Evolutionary conservation across 2,329 filamentous ascomycete genomes (phyloP).

Genomic region (Basipetospora chlamydospora): DNA sequence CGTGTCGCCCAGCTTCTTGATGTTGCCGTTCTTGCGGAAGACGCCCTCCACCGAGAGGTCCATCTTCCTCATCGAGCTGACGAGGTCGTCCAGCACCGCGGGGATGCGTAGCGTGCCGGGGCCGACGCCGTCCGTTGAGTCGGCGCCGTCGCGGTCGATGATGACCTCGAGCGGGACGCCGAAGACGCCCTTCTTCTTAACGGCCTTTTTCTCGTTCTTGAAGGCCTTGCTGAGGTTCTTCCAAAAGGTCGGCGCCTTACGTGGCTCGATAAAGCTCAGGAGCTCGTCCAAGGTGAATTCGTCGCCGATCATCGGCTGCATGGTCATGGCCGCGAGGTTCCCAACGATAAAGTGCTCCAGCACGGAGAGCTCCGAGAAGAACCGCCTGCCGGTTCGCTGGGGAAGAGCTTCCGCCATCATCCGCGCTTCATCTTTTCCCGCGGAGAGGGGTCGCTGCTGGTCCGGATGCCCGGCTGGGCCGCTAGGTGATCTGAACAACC

Average conservation of each 20-base stretch:
- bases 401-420: slow-evolving; percentile 38
- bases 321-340: slow-evolving; percentile 84
- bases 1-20: slow-evolving; percentile 79
- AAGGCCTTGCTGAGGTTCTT: slow-evolving; percentile 96
- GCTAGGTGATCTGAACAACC: slow-evolving; percentile 41
- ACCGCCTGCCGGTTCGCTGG: slow-evolving; percentile 52
- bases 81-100: slow-evolving; percentile 85
- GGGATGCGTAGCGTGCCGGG: slow-evolving; percentile 83
- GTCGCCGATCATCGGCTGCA: slow-evolving; percentile 80
- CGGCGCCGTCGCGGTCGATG: slow-evolving; percentile 84
- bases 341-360: slow-evolving; percentile 96
- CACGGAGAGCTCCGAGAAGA: slow-evolving; percentile 90
- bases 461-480: slow-evolving; percentile 21
- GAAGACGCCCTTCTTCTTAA: slow-evolving; percentile 90
- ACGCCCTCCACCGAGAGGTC: slow-evolving; percentile 97
- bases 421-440: slow-evolving; percentile 33
- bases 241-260: slow-evolving; percentile 86
- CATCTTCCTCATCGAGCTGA: slow-evolving; percentile 94
- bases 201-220: slow-evolving; percentile 67
- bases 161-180: slow-evolving; percentile 78
- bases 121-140: slow-evolving; percentile 94
- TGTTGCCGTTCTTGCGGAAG: slow-evolving; percentile 98
- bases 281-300: slow-evolving; percentile 92
- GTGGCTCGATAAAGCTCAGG: slow-evolving; percentile 79
- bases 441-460: slow-evolving; percentile 48